Evolutionary conservation across 345 rosid genomes (phyloP).

Genomic region (Pugionium dolabratum): DNA sequence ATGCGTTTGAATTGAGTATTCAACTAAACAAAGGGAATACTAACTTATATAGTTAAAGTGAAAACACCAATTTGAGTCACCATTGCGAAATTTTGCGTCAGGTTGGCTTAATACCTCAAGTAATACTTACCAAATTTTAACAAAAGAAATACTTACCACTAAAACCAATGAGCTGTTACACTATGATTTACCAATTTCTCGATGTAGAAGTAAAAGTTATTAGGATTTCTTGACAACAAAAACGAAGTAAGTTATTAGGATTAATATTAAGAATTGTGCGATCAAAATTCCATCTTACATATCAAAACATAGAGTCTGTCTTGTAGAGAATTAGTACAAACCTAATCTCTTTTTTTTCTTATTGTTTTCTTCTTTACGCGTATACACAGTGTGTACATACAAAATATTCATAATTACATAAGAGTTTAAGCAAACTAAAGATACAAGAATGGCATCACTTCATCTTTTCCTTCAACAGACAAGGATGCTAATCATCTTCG

Average conservation of each 20-base stretch:
- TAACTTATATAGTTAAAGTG: not conserved
- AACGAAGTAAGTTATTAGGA: not conserved
- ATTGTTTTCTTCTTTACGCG: constrained; percentile 17
- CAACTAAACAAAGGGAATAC: not conserved
- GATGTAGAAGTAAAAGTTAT: not conserved
- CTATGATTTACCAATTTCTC: not conserved
- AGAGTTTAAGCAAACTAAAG: constrained; percentile 19
- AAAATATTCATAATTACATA: constrained; percentile 5
- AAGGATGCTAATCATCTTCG: constrained; percentile 31
- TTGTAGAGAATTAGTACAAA: constrained; percentile 9
- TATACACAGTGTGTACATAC: constrained; percentile 18
- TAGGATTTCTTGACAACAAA: too few species aligned
- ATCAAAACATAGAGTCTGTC: constrained; percentile 22
- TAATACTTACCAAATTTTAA: too few species aligned
- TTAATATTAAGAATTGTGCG: not conserved
- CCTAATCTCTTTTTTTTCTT: constrained; percentile 5
- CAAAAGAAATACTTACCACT: not conserved
- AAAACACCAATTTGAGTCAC: constrained; percentile 11
- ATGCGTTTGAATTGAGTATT: constrained; percentile 1
- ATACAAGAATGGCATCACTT: constrained; percentile 10
- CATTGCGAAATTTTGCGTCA: constrained; percentile 5
- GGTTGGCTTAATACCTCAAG: not conserved
- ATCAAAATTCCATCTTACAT: constrained; percentile 20
- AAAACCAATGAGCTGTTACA: constrained; percentile 12
- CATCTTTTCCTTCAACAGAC: constrained; percentile 13